Base-by-base conservation (phyloP, 805 yeast species). In the Wickerhamiella occidentalis region DNA sequence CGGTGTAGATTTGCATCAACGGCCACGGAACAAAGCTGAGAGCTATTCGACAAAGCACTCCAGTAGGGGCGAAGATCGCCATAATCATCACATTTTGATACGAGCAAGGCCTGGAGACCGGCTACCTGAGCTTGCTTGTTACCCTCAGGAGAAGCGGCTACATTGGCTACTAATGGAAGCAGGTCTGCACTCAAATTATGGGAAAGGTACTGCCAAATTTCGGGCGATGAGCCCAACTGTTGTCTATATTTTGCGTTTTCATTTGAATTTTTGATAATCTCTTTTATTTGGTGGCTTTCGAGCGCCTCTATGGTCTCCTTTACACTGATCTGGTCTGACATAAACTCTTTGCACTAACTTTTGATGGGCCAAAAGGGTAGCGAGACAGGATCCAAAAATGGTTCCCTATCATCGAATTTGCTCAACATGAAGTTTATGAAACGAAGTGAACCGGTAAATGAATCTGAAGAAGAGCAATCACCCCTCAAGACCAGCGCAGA, bases 391-490 rank as follows among this genome's bases (percentile, higher is more conserved):
- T 6, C 38, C 13, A 40, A 40, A 23, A 23, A 23, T 15, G 30
- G 44, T 12, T 36, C 43, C 45, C 51, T 58, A 21, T 57, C 61
- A 42, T 52, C 60, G 6, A 55, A 57, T 19, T 47, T 58, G 8
- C 46, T 58, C 36, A 54, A 54, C 21, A 58, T 58, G 62, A 58
- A 58, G 44, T 58, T 58, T 53, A 58, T 58, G 62, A 54, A 50
- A 23, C 28, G 38, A 45, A 47, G 45, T n/a, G 23, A 11, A 6
- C 45, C 30, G 12, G 38, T 23, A 3, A 9, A 33, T 23, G 28
- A 22, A 19, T n/a, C 13, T 7, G 43, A 42, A 15, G 28, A 40
- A 15, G 30, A 40, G 22, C 21, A 37, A 15, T 3, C 35, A 17
- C 19, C 22, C 2, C 13, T 9, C 12, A 38, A 9, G n/a, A 5